These are phyloP conservation scores for Phytophthora ohioensis DNA, from an alignment of 352 stramenopile species.

Conservation along the genomic window DNA sequence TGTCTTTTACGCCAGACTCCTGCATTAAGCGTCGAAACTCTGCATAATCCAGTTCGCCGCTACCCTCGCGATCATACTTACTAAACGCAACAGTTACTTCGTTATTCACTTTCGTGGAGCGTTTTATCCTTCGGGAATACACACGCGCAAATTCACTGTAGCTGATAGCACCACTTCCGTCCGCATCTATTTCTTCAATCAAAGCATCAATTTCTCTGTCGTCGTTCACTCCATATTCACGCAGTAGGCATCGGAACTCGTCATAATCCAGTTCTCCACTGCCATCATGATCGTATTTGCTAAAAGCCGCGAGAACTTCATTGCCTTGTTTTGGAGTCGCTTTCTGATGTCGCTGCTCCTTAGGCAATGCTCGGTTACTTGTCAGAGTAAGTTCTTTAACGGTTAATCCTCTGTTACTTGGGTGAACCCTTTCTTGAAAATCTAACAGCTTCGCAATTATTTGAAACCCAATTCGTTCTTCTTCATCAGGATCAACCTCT, in stretches of 20 bases:
- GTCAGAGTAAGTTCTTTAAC: background rate
- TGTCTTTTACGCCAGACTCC: slow-evolving; percentile 55
- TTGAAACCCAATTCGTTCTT: slow-evolving; percentile 55
- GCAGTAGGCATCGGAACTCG: slow-evolving; percentile 63
- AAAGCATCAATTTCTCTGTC: slow-evolving; percentile 54
- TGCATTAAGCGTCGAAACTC: slow-evolving; percentile 68
- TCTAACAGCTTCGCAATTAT: slow-evolving; percentile 47
- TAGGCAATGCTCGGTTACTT: slow-evolving; percentile 9
- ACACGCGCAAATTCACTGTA: slow-evolving; percentile 51
- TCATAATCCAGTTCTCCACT: slow-evolving; percentile 61
- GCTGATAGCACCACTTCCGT: slow-evolving; percentile 50
- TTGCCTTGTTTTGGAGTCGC: background rate
- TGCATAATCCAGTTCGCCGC: slow-evolving; percentile 56
- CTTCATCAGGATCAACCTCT: slow-evolving; percentile 53
- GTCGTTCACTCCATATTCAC: slow-evolving; percentile 55
- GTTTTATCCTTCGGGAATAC: slow-evolving; percentile 35
- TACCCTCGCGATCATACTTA: slow-evolving; percentile 54
- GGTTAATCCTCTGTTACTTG: slow-evolving; percentile 9
- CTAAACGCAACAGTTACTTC: slow-evolving; percentile 41
- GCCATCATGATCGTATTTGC: slow-evolving; percentile 49
- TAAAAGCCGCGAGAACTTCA: slow-evolving; percentile 38
- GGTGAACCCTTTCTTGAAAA: slow-evolving; percentile 1
- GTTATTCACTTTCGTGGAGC: slow-evolving; percentile 34
- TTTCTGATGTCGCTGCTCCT: slow-evolving; percentile 10
- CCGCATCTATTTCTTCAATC: slow-evolving; percentile 54